phyloP scores from a whole-genome alignment of 2,329 filamentous ascomycete genomes.

The Fusarium paranaense region DNA sequence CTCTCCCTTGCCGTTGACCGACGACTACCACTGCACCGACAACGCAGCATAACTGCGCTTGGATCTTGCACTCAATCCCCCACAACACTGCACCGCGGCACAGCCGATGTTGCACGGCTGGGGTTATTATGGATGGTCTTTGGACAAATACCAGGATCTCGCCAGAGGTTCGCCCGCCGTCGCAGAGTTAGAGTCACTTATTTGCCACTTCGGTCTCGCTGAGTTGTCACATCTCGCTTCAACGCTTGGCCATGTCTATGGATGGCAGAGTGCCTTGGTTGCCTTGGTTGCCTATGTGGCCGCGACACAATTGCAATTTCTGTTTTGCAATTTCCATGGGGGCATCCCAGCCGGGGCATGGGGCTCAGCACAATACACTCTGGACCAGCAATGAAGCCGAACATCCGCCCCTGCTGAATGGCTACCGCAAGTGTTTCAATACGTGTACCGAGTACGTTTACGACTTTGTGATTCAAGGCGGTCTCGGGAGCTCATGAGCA shows the following conservation, averaged over 20 bases:
- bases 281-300: not conserved
- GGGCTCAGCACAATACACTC: not conserved
- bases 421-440: not conserved
- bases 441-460: slow-evolving; percentile 3
- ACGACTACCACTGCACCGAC: slow-evolving; percentile 7
- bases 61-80: slow-evolving; percentile 30
- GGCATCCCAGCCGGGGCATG: slow-evolving; percentile 21
- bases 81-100: slow-evolving; percentile 19
- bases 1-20: slow-evolving; percentile 30
- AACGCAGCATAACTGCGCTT: slow-evolving; percentile 19
- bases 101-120: slow-evolving; percentile 36
- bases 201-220: slow-evolving; percentile 14
- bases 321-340: slow-evolving; percentile 4
- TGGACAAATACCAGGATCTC: slow-evolving; percentile 11
- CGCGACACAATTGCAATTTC: not conserved
- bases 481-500: slow-evolving; percentile 21
- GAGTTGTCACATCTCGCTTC: slow-evolving; percentile 35
- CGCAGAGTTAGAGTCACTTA: slow-evolving; percentile 10
- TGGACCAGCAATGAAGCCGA: not conserved
- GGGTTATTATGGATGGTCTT: slow-evolving; percentile 26
- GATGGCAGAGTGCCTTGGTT: not conserved
- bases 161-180: slow-evolving; percentile 2
- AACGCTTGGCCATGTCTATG: slow-evolving; percentile 13
- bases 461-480: slow-evolving; percentile 16
- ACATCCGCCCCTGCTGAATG: not conserved